These are phyloP conservation scores for Lepidium aucheri DNA, from an alignment of 345 rosid species.

Conservation along the genomic window DNA sequence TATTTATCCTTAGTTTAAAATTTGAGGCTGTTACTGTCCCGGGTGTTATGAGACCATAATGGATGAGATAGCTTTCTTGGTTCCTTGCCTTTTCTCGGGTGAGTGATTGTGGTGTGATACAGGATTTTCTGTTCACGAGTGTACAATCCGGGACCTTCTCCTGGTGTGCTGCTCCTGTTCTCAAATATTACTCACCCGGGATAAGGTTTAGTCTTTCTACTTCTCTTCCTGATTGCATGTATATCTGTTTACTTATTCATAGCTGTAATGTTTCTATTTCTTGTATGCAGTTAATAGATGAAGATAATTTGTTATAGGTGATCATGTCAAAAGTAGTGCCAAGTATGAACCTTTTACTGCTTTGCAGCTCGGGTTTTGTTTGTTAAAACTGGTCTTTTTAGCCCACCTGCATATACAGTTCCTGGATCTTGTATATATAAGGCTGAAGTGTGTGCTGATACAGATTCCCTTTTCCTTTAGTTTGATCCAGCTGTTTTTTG, in stretches of 20 bases:
- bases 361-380: neutral
- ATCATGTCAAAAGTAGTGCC: neutral
- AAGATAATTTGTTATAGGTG: neutral
- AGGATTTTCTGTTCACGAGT: conserved; percentile 38
- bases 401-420: neutral
- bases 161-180: conserved; percentile 46
- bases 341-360: neutral
- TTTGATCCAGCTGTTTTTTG: neutral
- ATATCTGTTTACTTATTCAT: neutral
- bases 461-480: neutral
- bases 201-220: conserved; percentile 45
- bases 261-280: neutral
- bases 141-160: conserved; percentile 46
- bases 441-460: neutral
- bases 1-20: neutral
- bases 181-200: conserved; percentile 42
- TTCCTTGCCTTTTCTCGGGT: conserved; percentile 48
- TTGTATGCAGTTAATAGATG: neutral
- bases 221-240: conserved; percentile 30
- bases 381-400: conserved; percentile 1
- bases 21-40: neutral
- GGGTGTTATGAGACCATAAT: conserved; percentile 11
- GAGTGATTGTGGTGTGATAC: conserved; percentile 62
- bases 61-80: conserved; percentile 37
- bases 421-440: neutral